Evolutionary conservation across 2,329 filamentous ascomycete species (phyloP), one percentile per base, ranked within the genome.

Genomic region (Alternaria arbusti): DNA sequence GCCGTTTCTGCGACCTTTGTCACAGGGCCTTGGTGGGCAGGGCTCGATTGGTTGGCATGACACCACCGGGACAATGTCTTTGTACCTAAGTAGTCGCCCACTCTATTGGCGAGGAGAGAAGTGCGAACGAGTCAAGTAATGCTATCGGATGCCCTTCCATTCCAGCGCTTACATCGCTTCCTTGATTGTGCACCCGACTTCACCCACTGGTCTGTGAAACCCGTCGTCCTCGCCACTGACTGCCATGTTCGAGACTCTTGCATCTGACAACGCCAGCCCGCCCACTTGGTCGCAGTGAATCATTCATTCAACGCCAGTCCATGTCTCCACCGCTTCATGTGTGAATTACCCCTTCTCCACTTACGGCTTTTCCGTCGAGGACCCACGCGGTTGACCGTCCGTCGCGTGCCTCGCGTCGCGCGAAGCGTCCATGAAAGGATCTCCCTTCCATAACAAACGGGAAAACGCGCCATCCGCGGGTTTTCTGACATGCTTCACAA

Each of bases 141-240:
- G 52, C 59, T 59, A 65, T 67, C 58, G 47, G 54, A 61, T 61
- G 44, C 36, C 54, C 59, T 40, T 59, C 51, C 32, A 12, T 45
- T 17, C 36, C 47, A 61, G 63, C 65, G 65, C 63, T 66, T 68
- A 66, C 23, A 23, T 66, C 65, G 65, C 60, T 59, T 58, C 30
- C 30, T 36, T 28, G 15, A 47, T 8, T n/a, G 44, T 55, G 52
- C 28, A 22, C 30, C 46, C 36, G 43, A 46, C 12, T 36, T 26
- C 12, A 12, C 36, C 36, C 36, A 40, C 36, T 40, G 15, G 36
- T 2, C 36, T 40, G 36, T 40, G 36, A 40, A 40, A 17, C 36
- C 36, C 36, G 36, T 40, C 30, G 4, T 54, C 55, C 26, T 40
- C 59, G 20, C 49, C 49, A 52, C 49, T 25, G 20, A 52, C 36